Percentiles rank a stretch among this genome's conserved stretches.
phyloP scores from a whole-genome alignment of 1,284 basidiomycete genomes.

The Fomes fomentarius region DNA sequence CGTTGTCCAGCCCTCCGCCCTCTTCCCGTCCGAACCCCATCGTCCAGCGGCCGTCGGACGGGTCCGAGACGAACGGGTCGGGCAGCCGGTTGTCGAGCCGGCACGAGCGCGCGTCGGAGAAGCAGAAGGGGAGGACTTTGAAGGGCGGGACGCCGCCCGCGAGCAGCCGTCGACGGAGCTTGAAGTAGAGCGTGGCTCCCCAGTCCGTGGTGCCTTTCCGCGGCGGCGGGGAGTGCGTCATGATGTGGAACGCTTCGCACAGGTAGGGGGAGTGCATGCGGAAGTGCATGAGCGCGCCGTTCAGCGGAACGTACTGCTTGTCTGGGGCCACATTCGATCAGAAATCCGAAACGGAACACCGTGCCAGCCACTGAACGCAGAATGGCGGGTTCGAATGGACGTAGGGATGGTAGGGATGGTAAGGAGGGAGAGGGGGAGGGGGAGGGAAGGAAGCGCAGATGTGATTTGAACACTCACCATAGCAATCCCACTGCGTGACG shows the following conservation, averaged over 20 bases:
- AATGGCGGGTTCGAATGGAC: no score
- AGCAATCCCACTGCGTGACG: conserved; percentile 96
- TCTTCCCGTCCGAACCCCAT: conserved; percentile 58
- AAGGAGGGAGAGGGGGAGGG: background rate
- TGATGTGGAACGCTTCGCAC: conserved; percentile 92
- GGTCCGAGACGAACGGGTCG: conserved; percentile 80
- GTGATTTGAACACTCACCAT: conserved; percentile 58
- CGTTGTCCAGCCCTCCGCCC: conserved; percentile 68
- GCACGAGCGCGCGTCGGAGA: conserved; percentile 88
- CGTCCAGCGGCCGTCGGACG: conserved; percentile 56
- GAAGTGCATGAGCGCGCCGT: conserved; percentile 95
- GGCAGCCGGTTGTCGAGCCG: conserved; percentile 90
- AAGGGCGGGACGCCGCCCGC: conserved; percentile 78
- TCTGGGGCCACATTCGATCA: conserved; percentile 46
- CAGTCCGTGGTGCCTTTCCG: conserved; percentile 85
- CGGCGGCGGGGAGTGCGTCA: conserved; percentile 75
- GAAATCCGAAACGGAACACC: no score
- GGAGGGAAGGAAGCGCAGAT: background rate
- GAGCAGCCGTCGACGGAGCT: conserved; percentile 84
- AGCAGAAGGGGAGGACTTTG: conserved; percentile 91
- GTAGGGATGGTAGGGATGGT: background rate
- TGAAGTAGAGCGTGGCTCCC: conserved; percentile 89
- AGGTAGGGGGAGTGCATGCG: conserved; percentile 87
- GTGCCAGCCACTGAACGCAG: no score
- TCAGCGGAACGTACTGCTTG: conserved; percentile 85